Evolutionary conservation across 2,329 filamentous ascomycete genomes (phyloP), one percentile per base, ranked within the genome.

Genomic region (Xylaria multiplex): DNA sequence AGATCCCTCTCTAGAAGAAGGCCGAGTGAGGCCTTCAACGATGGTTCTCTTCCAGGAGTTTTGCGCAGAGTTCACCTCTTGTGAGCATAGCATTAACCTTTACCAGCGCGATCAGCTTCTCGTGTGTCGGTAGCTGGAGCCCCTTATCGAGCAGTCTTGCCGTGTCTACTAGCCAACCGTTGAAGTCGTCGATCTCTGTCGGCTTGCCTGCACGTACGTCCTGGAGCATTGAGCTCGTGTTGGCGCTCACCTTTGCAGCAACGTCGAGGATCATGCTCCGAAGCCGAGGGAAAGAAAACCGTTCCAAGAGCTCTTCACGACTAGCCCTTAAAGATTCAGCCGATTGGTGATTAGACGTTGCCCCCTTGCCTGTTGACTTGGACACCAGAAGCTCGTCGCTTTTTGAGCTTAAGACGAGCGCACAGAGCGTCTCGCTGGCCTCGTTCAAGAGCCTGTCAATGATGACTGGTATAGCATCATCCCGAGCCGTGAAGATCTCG

Each of bases 391-490:
- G 80, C 7, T 74, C 74, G 16, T 75, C 73, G 48, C 72, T 81
- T 66, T 77, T 79, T 50, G 88, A 83, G 35, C 93, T 81, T 66
- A 87, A 84, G 1, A 92, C 87, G 8, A 96, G 82, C 11, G 84
- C 84, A 63, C 86, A 87, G 40, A 97, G 86, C n/a, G 96, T 89
- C 27, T 85, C 81, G 56, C 88, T 90, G 5, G 92, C 89, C 75
- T 97, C 93, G n/a, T 82, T 80, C 6, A 97, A 81, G 3, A 97
- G 83, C 27, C 87, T 80, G 50, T 90, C 87, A 74, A 94, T 89
- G 5, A 92, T 82, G 30, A 81, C 82, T 0, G 84, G 84, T 16
- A 92, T 75, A 14, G 82, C 78, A 7, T 77, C 74, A 16, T 74
- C 70, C 65, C 83, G 82, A 67, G 88, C 86, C 68, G 85, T 84